Evolutionary conservation across 2,329 filamentous ascomycete genomes (phyloP).

Genomic region (Neospermospora avenae): DNA sequence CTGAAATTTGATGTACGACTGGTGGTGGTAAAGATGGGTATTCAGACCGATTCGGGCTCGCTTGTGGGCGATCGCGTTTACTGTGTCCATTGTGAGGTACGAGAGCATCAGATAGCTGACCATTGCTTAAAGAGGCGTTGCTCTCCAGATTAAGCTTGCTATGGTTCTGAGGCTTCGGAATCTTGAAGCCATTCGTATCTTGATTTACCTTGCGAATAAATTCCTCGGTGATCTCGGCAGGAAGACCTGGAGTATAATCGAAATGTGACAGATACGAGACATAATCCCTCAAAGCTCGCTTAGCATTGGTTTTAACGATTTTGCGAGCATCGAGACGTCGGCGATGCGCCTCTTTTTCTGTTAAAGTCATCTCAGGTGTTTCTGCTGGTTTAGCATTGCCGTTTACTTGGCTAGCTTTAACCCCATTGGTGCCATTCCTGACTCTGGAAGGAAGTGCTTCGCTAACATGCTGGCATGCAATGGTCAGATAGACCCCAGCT

Average conservation of each 20-base stretch:
- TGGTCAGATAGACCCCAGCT: constrained; percentile 66
- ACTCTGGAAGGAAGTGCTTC: constrained; percentile 44
- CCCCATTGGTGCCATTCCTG: constrained; percentile 25
- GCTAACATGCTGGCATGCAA: constrained; percentile 65
- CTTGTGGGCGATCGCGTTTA: constrained; percentile 33
- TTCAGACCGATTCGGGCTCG: constrained; percentile 27
- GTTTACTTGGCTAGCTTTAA: constrained; percentile 25
- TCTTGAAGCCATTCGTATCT: constrained; percentile 47
- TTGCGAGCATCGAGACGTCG: constrained; percentile 60
- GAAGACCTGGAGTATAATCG: constrained; percentile 66
- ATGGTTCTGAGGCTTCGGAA: constrained; percentile 37
- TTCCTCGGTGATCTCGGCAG: constrained; percentile 39
- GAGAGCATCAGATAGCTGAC: constrained; percentile 41
- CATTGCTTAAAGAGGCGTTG: constrained; percentile 33
- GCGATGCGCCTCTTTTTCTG: constrained; percentile 43
- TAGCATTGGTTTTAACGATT: constrained; percentile 69
- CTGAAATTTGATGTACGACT: constrained; percentile 51
- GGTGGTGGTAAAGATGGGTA: constrained; percentile 47
- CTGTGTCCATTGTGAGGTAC: constrained; percentile 39
- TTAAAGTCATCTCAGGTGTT: constrained; percentile 37
- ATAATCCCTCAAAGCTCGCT: constrained; percentile 73
- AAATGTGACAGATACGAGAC: constrained; percentile 68
- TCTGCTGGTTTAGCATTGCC: constrained; percentile 19
- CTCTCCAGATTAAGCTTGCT: constrained; percentile 31
- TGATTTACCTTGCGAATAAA: constrained; percentile 56